Base-by-base conservation (phyloP, 768 basidiomycete species). In the Calocybe indica region DNA sequence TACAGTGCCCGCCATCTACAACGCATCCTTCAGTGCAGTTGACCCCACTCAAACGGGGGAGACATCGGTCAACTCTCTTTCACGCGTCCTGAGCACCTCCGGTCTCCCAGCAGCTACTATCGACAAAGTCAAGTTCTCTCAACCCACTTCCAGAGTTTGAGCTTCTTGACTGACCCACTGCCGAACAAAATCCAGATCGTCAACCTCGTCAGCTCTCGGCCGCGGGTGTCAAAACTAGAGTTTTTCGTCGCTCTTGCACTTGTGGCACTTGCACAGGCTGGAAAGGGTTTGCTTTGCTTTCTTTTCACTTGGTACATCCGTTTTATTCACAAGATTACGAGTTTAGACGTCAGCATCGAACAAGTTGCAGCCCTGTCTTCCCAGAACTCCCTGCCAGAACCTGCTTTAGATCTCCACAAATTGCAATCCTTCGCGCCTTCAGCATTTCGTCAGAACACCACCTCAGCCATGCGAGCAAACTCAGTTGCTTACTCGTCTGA, bases 191-290 rank as follows among this genome's bases (percentile, higher is more conserved):
- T 35, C n/a, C 54, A 94, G 92, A 94, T 97, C 56, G 86, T 96
- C 47, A 92, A 88, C 64, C 73, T 94, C 14, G 91, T 92, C 45
- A 89, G 88, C 65, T 83, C 85, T 32, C 77, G 78, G 49, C 76
- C 88, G 38, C 76, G 84, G 43, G 86, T 97, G 34, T 89, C 90
- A 6, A 89, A 82, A 55, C 80, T 85, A 48, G 93, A 97, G 60
- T 94, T 95, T 71, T 94, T 88, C 62, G 88, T 94, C 8, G 89
- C 92, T 7, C 66, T 97, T 22, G 91, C 89, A 8, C 73, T 97
- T 10, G 90, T 89, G 39, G 89, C 90, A 2, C 70, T 95, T 4
- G 90, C 89, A 5, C 93, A 97, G 64, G 70, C 80, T 5, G 84
- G 82, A 3, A 83, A 84, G 77, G 80, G 78, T 9, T 74, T 92